Evolutionary conservation across 2,329 filamentous ascomycete species (phyloP).

Genomic region (Ceratocystis huliohia): DNA sequence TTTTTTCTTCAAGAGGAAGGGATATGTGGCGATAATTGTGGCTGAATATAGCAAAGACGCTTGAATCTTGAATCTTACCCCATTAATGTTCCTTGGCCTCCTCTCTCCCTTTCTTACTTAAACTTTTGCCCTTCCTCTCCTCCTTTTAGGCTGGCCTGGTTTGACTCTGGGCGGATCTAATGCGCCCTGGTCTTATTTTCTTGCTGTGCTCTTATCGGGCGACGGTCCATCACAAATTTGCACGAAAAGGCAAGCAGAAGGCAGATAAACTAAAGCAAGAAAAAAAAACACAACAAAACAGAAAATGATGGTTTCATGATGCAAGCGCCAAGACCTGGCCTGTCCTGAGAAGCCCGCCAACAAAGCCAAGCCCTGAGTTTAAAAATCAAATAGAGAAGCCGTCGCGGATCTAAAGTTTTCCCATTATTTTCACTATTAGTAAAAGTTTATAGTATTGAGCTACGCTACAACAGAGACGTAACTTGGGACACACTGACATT

Average conservation of each 20-base stretch:
- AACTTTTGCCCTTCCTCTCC: no score
- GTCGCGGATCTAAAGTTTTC: neutral
- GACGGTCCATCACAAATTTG: neutral
- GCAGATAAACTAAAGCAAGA: neutral
- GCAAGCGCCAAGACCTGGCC: neutral
- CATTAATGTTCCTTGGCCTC: neutral
- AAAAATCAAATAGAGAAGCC: neutral
- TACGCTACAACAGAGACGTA: neutral
- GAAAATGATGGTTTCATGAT: neutral
- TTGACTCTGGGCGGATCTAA: neutral
- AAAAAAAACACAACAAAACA: neutral
- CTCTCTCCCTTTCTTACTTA: neutral
- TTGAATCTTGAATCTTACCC: neutral
- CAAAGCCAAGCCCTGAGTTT: neutral
- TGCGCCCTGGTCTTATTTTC: neutral
- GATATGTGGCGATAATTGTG: neutral
- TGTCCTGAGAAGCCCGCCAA: neutral
- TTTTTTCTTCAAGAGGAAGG: neutral
- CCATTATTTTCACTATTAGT: neutral
- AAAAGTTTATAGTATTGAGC: neutral
- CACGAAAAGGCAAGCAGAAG: neutral
- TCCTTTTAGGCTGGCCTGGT: neutral
- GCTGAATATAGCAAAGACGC: neutral
- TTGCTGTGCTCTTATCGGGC: neutral
- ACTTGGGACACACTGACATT: neutral